These are phyloP conservation scores for Plasmodium yoelii DNA, from an alignment of 169 alveolate species.

Conservation along the genomic window DNA sequence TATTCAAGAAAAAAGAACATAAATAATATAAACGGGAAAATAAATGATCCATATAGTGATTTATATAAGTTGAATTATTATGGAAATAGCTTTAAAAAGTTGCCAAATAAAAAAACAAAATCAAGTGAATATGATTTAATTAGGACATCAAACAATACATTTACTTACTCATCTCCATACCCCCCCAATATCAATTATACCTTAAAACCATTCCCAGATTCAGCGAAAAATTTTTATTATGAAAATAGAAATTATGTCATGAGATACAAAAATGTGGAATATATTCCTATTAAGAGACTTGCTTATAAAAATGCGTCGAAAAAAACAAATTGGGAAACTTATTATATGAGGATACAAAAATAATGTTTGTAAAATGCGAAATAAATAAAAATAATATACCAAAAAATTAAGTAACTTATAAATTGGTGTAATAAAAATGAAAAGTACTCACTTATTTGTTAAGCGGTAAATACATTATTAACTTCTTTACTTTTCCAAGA, in stretches of 20 bases:
- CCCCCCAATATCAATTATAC: conserved; percentile 86
- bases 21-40: conserved; percentile 45
- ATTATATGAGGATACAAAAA: conserved; percentile 51
- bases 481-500: too few relatives aligned
- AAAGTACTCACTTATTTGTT: too few relatives aligned
- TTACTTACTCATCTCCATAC: conserved; percentile 79
- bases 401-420: too few relatives aligned
- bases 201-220: conserved; percentile 81
- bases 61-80: conserved; percentile 49
- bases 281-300: conserved; percentile 79
- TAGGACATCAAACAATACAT: conserved; percentile 78
- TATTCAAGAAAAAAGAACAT: conserved; percentile 69
- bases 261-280: conserved; percentile 84
- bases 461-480: too few relatives aligned
- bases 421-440: too few relatives aligned
- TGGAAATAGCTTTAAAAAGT: conserved; percentile 46
- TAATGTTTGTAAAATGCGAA: not conserved
- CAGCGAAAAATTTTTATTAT: conserved; percentile 78
- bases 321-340: conserved; percentile 64
- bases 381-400: too few relatives aligned
- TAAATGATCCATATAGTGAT: conserved; percentile 74
- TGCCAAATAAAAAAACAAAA: conserved; percentile 82
- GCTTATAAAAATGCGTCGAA: conserved; percentile 48
- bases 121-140: conserved; percentile 80
- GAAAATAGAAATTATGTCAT: conserved; percentile 78